Evolutionary conservation across 805 yeast species (phyloP).

Genomic region (Candida nonsorbophila): DNA sequence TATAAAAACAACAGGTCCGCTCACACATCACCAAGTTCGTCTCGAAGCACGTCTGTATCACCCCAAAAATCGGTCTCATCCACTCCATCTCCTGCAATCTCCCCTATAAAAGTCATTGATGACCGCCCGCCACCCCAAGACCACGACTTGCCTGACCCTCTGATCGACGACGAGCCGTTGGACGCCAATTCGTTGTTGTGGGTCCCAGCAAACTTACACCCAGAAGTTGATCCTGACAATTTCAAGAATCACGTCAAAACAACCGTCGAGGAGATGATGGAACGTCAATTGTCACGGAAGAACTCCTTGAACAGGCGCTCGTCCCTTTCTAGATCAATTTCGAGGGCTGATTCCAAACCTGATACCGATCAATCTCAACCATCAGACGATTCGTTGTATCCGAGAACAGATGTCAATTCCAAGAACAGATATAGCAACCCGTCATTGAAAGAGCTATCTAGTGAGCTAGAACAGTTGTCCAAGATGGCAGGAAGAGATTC

Average conservation of each 20-base stretch:
- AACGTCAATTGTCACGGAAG: constrained; percentile 25
- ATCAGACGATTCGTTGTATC: constrained; percentile 2
- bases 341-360: constrained; percentile 7
- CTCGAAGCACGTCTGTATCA: constrained; percentile 2
- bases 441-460: constrained; percentile 65
- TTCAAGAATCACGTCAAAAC: constrained; percentile 61
- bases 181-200: constrained; percentile 53
- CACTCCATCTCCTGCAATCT: constrained; percentile 2
- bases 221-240: constrained; percentile 90
- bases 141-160: not conserved
- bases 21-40: constrained; percentile 1
- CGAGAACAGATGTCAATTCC: constrained; percentile 3
- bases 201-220: constrained; percentile 96
- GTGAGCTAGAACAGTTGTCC: constrained; percentile 68
- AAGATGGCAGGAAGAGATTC: constrained; percentile 75
- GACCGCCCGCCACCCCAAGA: not conserved
- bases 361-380: constrained; percentile 1
- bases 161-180: constrained; percentile 11
- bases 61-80: constrained; percentile 8
- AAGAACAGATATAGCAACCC: constrained; percentile 39
- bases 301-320: constrained; percentile 21
- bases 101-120: not conserved
- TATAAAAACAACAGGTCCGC: constrained; percentile 1
- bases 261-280: constrained; percentile 48
- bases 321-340: constrained; percentile 14